Evolutionary conservation across 257 asterid genomes (phyloP).

Genomic region (Petrea volubilis): DNA sequence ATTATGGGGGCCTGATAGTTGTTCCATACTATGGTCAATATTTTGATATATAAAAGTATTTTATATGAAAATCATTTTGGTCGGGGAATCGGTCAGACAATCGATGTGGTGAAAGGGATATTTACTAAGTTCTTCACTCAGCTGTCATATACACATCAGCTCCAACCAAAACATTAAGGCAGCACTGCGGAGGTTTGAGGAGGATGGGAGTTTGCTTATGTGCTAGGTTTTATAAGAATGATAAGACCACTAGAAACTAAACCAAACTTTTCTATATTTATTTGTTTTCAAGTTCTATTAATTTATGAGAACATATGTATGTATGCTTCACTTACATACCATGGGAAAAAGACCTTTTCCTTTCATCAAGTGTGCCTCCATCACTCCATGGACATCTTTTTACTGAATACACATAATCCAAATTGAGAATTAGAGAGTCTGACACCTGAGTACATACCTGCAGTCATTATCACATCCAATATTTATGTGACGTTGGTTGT

Average conservation of each 20-base stretch:
- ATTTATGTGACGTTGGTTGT: neutral
- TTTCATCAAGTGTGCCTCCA: neutral
- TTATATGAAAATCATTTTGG: neutral
- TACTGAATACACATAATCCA: neutral
- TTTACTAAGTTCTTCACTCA: neutral
- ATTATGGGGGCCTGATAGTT: neutral
- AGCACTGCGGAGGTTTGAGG: neutral
- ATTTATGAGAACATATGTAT: neutral
- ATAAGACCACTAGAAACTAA: neutral
- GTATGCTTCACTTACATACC: neutral
- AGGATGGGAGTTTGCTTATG: neutral
- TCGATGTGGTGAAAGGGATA: neutral
- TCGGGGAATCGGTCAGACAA: neutral
- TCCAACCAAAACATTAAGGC: neutral
- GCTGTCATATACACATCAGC: neutral
- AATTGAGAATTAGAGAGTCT: conserved; percentile 1
- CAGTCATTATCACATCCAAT: neutral
- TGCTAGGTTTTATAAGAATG: neutral
- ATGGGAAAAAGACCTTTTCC: neutral
- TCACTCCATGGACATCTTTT: neutral
- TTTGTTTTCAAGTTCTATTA: neutral
- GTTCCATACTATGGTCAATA: neutral
- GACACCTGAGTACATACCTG: neutral
- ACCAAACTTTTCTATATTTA: neutral
- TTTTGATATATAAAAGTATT: neutral